phyloP scores from a whole-genome alignment of 176 grass and related monocot species.

The Raddia distichophylla region DNA sequence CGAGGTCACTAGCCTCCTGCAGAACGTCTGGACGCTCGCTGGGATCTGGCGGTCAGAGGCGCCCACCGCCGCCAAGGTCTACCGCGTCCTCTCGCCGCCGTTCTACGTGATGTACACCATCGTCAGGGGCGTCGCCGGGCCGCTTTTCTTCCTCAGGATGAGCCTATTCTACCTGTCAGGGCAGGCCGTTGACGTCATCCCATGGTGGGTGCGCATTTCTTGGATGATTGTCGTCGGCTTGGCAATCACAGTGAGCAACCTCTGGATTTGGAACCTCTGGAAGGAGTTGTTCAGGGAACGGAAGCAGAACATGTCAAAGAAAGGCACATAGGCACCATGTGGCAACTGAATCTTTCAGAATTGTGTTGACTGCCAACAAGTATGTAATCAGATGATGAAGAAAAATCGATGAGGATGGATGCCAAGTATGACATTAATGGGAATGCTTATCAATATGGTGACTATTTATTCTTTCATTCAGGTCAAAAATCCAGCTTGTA shows the following conservation, averaged over 20 bases:
- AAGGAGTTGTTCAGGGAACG: constrained; percentile 66
- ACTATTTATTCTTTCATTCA: constrained; percentile 39
- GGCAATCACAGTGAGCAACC: constrained; percentile 76
- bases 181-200: constrained; percentile 69
- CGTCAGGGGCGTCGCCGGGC: constrained; percentile 70
- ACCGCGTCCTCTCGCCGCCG: constrained; percentile 62
- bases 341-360: constrained; percentile 20
- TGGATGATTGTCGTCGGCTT: constrained; percentile 85
- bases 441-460: constrained; percentile 10
- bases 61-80: constrained; percentile 52
- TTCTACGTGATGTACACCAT: constrained; percentile 89
- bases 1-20: constrained; percentile 79
- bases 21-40: constrained; percentile 89
- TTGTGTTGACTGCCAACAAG: neutral
- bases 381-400: constrained; percentile 14
- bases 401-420: neutral
- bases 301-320: constrained; percentile 52
- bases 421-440: constrained; percentile 30
- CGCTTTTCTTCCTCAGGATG: constrained; percentile 84
- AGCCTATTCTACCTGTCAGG: constrained; percentile 67
- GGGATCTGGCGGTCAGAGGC: constrained; percentile 80
- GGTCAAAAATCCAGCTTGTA: neutral
- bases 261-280: constrained; percentile 99
- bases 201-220: constrained; percentile 77
- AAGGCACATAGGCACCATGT: constrained; percentile 45